Base-by-base conservation (phyloP, 1,284 basidiomycete species). In the Albatrellus sp. region DNA sequence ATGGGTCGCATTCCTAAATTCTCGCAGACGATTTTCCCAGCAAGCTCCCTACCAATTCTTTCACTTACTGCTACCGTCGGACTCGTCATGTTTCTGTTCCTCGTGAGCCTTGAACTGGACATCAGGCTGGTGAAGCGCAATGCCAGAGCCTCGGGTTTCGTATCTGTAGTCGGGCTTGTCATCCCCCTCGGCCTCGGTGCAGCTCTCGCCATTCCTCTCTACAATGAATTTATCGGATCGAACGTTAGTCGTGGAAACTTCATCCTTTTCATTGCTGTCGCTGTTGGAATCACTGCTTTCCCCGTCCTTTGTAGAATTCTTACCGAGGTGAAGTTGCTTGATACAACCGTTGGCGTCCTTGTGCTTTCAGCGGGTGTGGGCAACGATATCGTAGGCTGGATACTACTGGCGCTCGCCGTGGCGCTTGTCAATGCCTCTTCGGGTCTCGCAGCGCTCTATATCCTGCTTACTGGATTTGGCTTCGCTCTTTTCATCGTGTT, bases 31-130 rank as follows among this genome's bases (percentile, higher is more conserved):
- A 87, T 96, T 53, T 96, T 96, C 64, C 90, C 91, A 0, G n/a
- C 60, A 0, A 61, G 55, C 0, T 86, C 82, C 4, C 65, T 93
- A 46, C 71, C 83, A 7, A 68, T 82, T 50, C 78, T 98, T 44
- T 83, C 74, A 46, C 75, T 97, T 29, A 87, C 91, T 10, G 77
- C 84, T 17, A 91, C 80, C 46, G 79, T 97, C 48, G 94, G 94
- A 42, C 75, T 97, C 16, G 78, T 94, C 52, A 70, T 96, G 32
- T 93, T 90, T 65, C 74, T 94, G 10, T 93, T 93, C 66, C 69
- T 93, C 43, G 78, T 98, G 36, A 94, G 90, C 11, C 71, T 97
- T 40, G 84, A 86, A 66, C 81, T 94, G 46, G 93, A 98, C 56
- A 70, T 79, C 13, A 69, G 75, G 4, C 58, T 80, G 44, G 66